phyloP scores from a whole-genome alignment of 345 rosid species.

The Euclidium syriacum region DNA sequence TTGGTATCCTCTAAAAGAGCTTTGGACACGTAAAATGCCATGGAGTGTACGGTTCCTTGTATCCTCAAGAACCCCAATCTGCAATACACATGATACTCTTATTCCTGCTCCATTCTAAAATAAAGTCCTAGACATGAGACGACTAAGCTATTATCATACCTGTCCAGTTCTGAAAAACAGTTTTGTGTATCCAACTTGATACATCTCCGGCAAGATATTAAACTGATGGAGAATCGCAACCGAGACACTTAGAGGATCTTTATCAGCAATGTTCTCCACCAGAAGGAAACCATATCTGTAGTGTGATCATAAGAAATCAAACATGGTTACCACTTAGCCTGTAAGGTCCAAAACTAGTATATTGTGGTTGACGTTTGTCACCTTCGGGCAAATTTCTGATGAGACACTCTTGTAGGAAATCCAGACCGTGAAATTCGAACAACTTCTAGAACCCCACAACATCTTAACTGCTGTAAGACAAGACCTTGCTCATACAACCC shows the following conservation, averaged over 20 bases:
- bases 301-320: constrained; percentile 17
- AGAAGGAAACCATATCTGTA: constrained; percentile 94
- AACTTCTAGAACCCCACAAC: constrained; percentile 97
- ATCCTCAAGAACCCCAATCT: constrained; percentile 98
- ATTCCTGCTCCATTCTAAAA: neutral
- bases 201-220: constrained; percentile 94
- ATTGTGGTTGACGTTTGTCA: constrained; percentile 17
- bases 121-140: neutral
- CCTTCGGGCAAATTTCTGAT: constrained; percentile 96
- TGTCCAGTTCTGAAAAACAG: constrained; percentile 96
- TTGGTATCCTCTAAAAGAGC: constrained; percentile 89
- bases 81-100: constrained; percentile 25
- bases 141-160: constrained; percentile 41
- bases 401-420: constrained; percentile 95
- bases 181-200: constrained; percentile 98
- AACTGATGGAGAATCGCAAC: constrained; percentile 99
- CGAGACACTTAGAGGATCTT: constrained; percentile 91
- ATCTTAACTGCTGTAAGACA: constrained; percentile 88
- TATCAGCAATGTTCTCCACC: constrained; percentile 67
- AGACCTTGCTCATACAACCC: constrained; percentile 87
- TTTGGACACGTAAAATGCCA: constrained; percentile 90
- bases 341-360: neutral
- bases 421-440: constrained; percentile 98
- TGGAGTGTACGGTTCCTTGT: constrained; percentile 95
- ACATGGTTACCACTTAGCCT: neutral